phyloP scores from a whole-genome alignment of 23 red algal species.

The Gracilaria domingensis region DNA sequence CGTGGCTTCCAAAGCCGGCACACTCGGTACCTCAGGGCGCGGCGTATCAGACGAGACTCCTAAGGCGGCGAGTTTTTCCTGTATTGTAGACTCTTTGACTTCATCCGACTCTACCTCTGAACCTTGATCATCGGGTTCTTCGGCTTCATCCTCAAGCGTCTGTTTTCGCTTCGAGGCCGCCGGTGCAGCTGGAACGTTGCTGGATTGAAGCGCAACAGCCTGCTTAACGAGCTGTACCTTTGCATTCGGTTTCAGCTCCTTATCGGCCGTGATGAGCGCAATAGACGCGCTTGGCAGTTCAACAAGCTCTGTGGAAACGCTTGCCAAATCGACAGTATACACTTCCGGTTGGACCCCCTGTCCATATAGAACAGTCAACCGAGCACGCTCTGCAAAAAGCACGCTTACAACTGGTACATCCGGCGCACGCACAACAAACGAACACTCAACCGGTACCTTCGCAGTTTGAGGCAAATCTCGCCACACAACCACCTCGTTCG shows the following conservation, averaged over 20 bases:
- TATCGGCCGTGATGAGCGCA: constrained; percentile 7
- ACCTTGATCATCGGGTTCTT: constrained; percentile 23
- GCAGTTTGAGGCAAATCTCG: neutral
- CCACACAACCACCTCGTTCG: constrained; percentile 38
- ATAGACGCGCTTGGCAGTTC: neutral
- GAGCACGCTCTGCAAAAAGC: constrained; percentile 11
- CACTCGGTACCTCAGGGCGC: neutral
- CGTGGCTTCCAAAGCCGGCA: constrained; percentile 25
- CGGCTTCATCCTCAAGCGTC: neutral
- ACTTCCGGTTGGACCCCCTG: neutral
- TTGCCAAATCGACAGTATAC: constrained; percentile 8
- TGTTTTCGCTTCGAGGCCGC: neutral
- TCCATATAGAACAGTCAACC: constrained; percentile 38
- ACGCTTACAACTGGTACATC: constrained; percentile 5
- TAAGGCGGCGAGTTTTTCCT: constrained; percentile 56
- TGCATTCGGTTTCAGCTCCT: neutral
- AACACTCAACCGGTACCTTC: neutral
- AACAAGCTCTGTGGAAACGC: neutral
- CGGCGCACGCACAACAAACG: constrained; percentile 37
- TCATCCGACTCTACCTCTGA: neutral
- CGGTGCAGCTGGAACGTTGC: constrained; percentile 20
- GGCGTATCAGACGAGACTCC: constrained; percentile 41
- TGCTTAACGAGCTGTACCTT: constrained; percentile 26
- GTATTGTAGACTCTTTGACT: constrained; percentile 44
- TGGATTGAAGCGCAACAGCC: constrained; percentile 23